Evolutionary conservation across 805 yeast genomes (phyloP).

Genomic region (Candida vaughaniae): DNA sequence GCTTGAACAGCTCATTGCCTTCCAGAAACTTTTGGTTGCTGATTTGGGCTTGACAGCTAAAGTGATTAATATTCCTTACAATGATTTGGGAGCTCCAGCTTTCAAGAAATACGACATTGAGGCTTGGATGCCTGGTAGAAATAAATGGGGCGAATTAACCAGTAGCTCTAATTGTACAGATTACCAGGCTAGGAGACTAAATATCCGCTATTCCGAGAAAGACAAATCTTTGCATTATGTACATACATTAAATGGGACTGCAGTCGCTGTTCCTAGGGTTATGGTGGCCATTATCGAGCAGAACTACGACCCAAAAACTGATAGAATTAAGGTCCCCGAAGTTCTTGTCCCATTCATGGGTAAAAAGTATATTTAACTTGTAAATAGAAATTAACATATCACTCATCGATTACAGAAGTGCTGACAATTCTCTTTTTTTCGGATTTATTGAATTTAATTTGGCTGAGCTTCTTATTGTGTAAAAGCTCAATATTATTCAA

Average conservation of each 20-base stretch:
- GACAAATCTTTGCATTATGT: constrained; percentile 47
- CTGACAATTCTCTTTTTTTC: constrained; percentile 27
- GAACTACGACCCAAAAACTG: constrained; percentile 59
- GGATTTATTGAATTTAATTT: constrained; percentile 1
- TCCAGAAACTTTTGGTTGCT: constrained; percentile 64
- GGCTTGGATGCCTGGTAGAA: constrained; percentile 98
- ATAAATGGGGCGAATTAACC: constrained; percentile 87
- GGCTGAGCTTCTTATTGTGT: constrained; percentile 12
- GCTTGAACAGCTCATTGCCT: constrained; percentile 56
- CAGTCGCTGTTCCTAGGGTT: constrained; percentile 91
- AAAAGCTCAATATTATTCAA: constrained; percentile 10
- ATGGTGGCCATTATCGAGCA: constrained; percentile 89
- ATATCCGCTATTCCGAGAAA: constrained; percentile 52
- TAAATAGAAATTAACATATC: constrained; percentile 1
- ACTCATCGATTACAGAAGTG: constrained; percentile 18
- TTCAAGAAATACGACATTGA: constrained; percentile 89
- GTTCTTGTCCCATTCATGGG: constrained; percentile 74
- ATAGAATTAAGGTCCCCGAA: constrained; percentile 61
- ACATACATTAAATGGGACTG: constrained; percentile 92
- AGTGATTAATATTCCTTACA: constrained; percentile 83
- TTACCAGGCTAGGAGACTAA: constrained; percentile 82
- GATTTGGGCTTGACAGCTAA: constrained; percentile 78
- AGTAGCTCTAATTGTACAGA: constrained; percentile 92
- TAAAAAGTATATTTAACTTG: constrained; percentile 26
- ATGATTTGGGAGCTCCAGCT: constrained; percentile 94